Base-by-base conservation (phyloP, 306 rosid genomes). In the Styphnolobium japonicum region DNA sequence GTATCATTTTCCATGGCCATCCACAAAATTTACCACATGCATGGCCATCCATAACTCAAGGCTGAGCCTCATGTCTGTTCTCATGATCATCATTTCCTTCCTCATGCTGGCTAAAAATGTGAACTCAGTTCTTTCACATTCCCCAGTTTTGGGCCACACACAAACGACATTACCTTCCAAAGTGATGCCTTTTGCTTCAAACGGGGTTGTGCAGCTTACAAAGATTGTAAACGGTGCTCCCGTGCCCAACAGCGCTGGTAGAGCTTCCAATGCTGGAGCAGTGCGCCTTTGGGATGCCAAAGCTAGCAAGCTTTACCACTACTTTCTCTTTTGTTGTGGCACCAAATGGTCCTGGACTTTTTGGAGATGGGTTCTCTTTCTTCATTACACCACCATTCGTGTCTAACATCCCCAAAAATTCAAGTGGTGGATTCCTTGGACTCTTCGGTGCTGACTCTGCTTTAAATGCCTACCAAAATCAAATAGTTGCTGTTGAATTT, bases 361-460 rank as follows among this genome's bases (percentile, higher is more conserved):
- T 56, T 1, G 73, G 73, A 4, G 81, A 76, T 4, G 83, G 88
- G 2, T 11, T 87, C 14, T 9, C 87, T 0, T 79, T 87, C 80
- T 87, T 82, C 51, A 31, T 87, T 2, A 75, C 83, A 19, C n/a
- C n/a, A n/a, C 85, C 87, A 0, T 66, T 25, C 55, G 0, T 5
- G 0, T 65, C 85, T 0, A 0, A 10, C 21, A 62, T 85, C 11
- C 87, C 85, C 0, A 6, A 21, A 7, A 68, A 80, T 21, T 85
- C 91, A 0, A 23, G 6, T 5, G 91, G 80, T 2, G 87, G 86
- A 0, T 77, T 2, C 71, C 85, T 88, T 2, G 91, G 91, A 19
- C 89, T 88, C 21, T 63, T 85, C 53, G 43, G 15, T 6, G 11
- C 75, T 0, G 58, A 86, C 16, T 4, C 77, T 19, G 86, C 86